Percentiles rank a stretch among this genome's conserved stretches.
Evolutionary conservation across 2,329 filamentous ascomycete species (phyloP).

Genomic region (Thermothelomyces thermophilus): DNA sequence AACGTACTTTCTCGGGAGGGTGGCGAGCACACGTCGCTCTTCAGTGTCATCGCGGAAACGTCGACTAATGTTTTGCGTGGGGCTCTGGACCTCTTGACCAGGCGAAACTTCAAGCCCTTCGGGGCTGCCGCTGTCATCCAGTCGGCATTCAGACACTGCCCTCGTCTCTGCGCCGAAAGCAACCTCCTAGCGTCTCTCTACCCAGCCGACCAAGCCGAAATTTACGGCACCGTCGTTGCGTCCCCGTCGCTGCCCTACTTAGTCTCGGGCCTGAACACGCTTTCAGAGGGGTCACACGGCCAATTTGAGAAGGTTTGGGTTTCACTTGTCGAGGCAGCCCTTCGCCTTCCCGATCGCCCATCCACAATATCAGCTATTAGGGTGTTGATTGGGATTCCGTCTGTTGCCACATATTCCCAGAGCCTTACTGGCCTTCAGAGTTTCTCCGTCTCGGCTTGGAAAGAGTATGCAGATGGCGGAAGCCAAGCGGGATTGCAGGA

Average conservation of each 20-base stretch:
- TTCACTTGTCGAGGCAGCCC: slow-evolving; percentile 36
- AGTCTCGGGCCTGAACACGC: slow-evolving; percentile 55
- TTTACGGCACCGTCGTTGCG: slow-evolving; percentile 52
- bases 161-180: slow-evolving; percentile 33
- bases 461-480: slow-evolving; percentile 33
- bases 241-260: slow-evolving; percentile 65
- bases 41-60: slow-evolving; percentile 21
- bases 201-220: slow-evolving; percentile 44
- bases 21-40: slow-evolving; percentile 1
- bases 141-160: slow-evolving; percentile 35
- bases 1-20: slow-evolving; percentile 36
- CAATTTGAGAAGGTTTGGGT: slow-evolving; percentile 41
- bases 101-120: slow-evolving; percentile 51
- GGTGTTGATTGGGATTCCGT: slow-evolving; percentile 41
- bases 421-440: slow-evolving; percentile 39
- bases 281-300: slow-evolving; percentile 37
- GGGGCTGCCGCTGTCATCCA: slow-evolving; percentile 45
- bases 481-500: slow-evolving; percentile 32
- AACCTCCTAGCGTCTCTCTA: slow-evolving; percentile 39
- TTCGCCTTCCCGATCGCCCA: slow-evolving; percentile 30
- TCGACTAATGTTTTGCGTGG: slow-evolving; percentile 32
- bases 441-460: slow-evolving; percentile 37
- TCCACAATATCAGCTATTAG: slow-evolving; percentile 32
- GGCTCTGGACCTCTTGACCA: slow-evolving; percentile 38
- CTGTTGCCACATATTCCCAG: slow-evolving; percentile 35